A percentile compares a stretch with the other conserved stretches of the same genome.
phyloP scores from a whole-genome alignment of 1,284 basidiomycete species.

The Clitocybe nebularis region DNA sequence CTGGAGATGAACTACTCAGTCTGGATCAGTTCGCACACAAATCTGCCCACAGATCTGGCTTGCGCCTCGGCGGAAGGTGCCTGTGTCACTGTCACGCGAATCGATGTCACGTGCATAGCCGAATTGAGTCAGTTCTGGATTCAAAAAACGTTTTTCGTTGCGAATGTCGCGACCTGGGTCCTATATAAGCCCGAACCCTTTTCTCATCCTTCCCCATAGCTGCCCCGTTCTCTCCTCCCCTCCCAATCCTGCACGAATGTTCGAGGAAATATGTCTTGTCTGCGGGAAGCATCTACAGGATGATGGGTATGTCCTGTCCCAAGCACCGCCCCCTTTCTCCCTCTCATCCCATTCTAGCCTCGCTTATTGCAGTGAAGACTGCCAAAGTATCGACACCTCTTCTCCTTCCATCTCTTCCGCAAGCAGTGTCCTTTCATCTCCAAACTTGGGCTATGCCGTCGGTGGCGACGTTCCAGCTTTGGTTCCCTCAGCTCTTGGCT shows the following conservation, averaged over 20 bases:
- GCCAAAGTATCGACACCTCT: constrained; percentile 57
- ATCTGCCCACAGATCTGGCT: constrained; percentile 4
- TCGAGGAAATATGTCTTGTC: constrained; percentile 69
- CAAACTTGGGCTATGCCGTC: constrained; percentile 47
- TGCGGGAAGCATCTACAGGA: constrained; percentile 60
- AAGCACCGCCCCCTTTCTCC: constrained; percentile 13
- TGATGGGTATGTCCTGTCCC: constrained; percentile 48
- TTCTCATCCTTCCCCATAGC: constrained; percentile 1
- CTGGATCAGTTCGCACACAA: constrained; percentile 9
- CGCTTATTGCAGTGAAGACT: constrained; percentile 73
- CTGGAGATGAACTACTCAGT: constrained; percentile 8
- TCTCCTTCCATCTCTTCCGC: constrained; percentile 66
- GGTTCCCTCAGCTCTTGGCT: constrained; percentile 53
- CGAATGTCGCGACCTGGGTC: constrained; percentile 28
- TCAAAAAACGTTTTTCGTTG: constrained; percentile 27
- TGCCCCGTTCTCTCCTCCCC: constrained; percentile 12
- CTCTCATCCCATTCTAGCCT: constrained; percentile 39
- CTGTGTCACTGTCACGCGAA: constrained; percentile 10
- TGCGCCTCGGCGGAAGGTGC: constrained; percentile 16
- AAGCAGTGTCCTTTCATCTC: constrained; percentile 66
- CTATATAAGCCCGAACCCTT: constrained; percentile 28
- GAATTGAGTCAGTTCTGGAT: constrained; percentile 29
- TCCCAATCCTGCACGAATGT: constrained; percentile 41
- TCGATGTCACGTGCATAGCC: constrained; percentile 20
- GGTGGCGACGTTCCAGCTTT: constrained; percentile 58